Percentiles rank a stretch among this genome's conserved stretches.
phyloP scores from a whole-genome alignment of 306 rosid species.

The peach (Prunus persica) region Prunus_persica_NCBIv2 NC_034009.1:46701001-46701500 shows the following conservation, averaged over 20 bases:
- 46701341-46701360: background rate
- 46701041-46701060: conserved; percentile 71
- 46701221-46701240: background rate
- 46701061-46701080: conserved; percentile 59
- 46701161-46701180: background rate
- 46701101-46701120: conserved; percentile 43
- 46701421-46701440: conserved; percentile 70
- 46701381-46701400: conserved; percentile 62
- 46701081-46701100: conserved; percentile 39
- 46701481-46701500: conserved; percentile 86
- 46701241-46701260: background rate
- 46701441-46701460: conserved; percentile 71
- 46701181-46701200: background rate
- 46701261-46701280: background rate
- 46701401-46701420: conserved; percentile 95
- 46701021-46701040: conserved; percentile 62
- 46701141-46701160: background rate
- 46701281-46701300: background rate
- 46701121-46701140: conserved; percentile 55
- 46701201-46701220: background rate
- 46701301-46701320: background rate
- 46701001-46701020: conserved; percentile 38
- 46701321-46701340: conserved; percentile 5
- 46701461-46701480: conserved; percentile 59
- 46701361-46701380: conserved; percentile 36